These are phyloP conservation scores for Phytophthora tentaculata DNA, from an alignment of 352 stramenopile species.

Conservation along the genomic window DNA sequence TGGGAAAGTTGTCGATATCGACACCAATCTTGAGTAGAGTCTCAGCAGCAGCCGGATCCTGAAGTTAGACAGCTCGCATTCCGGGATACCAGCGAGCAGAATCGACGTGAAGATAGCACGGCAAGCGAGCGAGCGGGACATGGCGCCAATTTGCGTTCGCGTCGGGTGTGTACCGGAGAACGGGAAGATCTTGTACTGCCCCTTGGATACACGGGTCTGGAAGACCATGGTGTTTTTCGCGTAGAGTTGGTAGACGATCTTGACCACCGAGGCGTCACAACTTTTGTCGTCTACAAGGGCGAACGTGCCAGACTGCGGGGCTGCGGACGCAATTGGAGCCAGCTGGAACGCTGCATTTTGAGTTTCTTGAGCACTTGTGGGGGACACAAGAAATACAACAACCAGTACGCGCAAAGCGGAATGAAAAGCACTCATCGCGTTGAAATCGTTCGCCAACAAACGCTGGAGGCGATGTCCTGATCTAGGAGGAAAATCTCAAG, in stretches of 20 bases:
- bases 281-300: conserved; percentile 34
- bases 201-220: conserved; percentile 48
- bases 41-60: conserved; percentile 51
- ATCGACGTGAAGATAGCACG: conserved; percentile 54
- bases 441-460: neutral
- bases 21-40: conserved; percentile 63
- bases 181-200: conserved; percentile 64
- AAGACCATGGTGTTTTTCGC: conserved; percentile 55
- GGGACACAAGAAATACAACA: neutral
- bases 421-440: conserved; percentile 8
- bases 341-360: conserved; percentile 14
- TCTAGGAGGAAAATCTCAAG: conserved; percentile 17
- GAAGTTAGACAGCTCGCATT: conserved; percentile 55
- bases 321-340: conserved; percentile 38
- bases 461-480: conserved; percentile 4
- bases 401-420: conserved; percentile 1
- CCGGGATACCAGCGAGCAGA: conserved; percentile 42
- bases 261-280: conserved; percentile 46
- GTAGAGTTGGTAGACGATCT: conserved; percentile 47
- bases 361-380: conserved; percentile 11
- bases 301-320: conserved; percentile 46
- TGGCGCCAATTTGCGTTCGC: conserved; percentile 37
- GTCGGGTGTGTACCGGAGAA: conserved; percentile 46
- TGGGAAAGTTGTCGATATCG: conserved; percentile 32
- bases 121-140: conserved; percentile 44